These are phyloP conservation scores for Fallopia convolvulus DNA, from an alignment of 148 eudicot genomes.

Conservation along the genomic window DNA sequence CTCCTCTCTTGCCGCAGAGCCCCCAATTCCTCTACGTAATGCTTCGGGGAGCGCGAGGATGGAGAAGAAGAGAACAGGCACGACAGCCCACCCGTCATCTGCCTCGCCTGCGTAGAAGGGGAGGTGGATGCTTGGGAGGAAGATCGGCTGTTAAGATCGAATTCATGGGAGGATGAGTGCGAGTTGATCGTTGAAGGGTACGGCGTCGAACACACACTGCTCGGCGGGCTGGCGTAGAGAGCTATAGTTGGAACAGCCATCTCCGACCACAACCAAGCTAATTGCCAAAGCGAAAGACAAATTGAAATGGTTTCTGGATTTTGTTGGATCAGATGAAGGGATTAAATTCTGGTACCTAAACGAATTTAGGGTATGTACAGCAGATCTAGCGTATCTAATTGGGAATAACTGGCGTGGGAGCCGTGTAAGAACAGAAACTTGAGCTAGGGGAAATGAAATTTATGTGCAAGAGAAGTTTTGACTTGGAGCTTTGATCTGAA, in stretches of 20 bases:
- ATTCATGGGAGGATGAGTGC: constrained; percentile 48
- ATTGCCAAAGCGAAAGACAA: constrained; percentile 3
- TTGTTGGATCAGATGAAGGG: neutral
- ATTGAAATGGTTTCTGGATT: neutral
- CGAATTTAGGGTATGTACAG: constrained; percentile 1
- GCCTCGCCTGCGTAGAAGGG: constrained; percentile 43
- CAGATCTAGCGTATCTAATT: constrained; percentile 12
- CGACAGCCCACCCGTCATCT: constrained; percentile 54
- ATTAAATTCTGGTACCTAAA: neutral
- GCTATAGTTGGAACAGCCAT: constrained; percentile 92
- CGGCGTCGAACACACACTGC: constrained; percentile 54
- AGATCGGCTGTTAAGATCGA: constrained; percentile 46
- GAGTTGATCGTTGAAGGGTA: constrained; percentile 49
- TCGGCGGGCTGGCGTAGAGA: constrained; percentile 65
- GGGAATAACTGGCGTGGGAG: constrained; percentile 9
- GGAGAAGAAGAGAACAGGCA: constrained; percentile 37
- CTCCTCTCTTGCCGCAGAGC: constrained; percentile 31
- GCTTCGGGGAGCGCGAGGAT: constrained; percentile 22
- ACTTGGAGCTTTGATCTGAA: constrained; percentile 2
- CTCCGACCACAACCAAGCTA: constrained; percentile 14
- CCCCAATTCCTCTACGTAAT: constrained; percentile 33
- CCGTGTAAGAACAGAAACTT: constrained; percentile 2
- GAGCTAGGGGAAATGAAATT: neutral
- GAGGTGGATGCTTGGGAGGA: constrained; percentile 45
- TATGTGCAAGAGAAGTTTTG: constrained; percentile 5